Base-by-base conservation (phyloP, 345 rosid species). In the Limnanthes douglasii region DNA sequence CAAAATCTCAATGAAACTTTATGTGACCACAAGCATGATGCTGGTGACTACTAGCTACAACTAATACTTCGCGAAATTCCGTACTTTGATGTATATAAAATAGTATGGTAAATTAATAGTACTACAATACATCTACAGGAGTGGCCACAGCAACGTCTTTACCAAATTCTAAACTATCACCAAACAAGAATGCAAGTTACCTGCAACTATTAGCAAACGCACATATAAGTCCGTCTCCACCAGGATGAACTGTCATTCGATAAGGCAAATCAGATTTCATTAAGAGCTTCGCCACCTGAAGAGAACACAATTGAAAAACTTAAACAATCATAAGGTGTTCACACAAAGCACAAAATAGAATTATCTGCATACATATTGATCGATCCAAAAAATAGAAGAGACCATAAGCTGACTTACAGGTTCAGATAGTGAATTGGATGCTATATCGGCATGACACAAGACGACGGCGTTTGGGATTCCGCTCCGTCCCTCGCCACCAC, bases 401-500 rank as follows among this genome's bases (percentile, higher is more conserved):
- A 37, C 22, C 17, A 36, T 6, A 31, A 22, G 20, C 24, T 0
- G 12, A 39, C 77, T 53, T 66, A 84, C 95, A 28, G 95, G 97
- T 18, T 59, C 49, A 8, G 77, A 72, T 39, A 88, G 94, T 56
- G 83, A 67, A 24, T 53, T 72, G 40, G 60, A 54, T 25, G 64
- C 55, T 36, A 53, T 48, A 59, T 88, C 79, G 53, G 63, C 71
- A 19, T 32, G 54, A 13, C 62, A 51, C 40, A 88, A 27, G 32
- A 83, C 21, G 31, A 76, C 34, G 9, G 92, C 82, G 23, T 88
- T 88, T 2, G 72, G 75, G 51, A 88, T 79, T 18, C 97, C 95
- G 53, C 65, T 84, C 21, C 57, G 60, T 20, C 94, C 97, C 41
- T 74, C 84, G 5, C 95, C 97, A 0, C 97, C 95, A 5, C 97